phyloP scores from a whole-genome alignment of 2,329 filamentous ascomycete species.

The Zopfia rhizophila region DNA sequence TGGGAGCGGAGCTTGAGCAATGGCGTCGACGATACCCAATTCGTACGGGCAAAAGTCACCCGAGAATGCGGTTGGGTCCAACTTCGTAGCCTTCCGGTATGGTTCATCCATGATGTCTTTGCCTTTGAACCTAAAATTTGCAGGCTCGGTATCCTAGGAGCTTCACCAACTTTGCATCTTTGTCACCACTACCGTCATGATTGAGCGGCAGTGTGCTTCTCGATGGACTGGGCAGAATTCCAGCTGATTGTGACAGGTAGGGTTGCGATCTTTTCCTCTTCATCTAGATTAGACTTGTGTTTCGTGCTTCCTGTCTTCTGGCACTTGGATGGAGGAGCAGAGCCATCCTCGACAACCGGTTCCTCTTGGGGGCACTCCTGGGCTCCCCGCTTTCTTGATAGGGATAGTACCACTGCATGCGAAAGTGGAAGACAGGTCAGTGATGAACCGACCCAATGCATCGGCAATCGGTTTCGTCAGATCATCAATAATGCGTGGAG shows the following conservation, averaged over 20 bases:
- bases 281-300: too few species aligned
- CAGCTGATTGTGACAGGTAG: constrained; percentile 18
- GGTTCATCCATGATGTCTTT: constrained; percentile 62
- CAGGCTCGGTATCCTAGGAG: constrained; percentile 49
- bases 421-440: constrained; percentile 18
- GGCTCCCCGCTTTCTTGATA: too few species aligned
- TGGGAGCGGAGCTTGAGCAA: constrained; percentile 60
- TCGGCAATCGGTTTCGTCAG: constrained; percentile 8
- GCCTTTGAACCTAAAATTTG: constrained; percentile 60
- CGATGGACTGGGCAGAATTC: constrained; percentile 9
- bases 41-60: constrained; percentile 64
- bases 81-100: constrained; percentile 64
- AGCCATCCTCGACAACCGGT: too few species aligned
- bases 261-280: too few species aligned
- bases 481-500: neutral
- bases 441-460: constrained; percentile 16
- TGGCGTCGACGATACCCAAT: constrained; percentile 62
- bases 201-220: constrained; percentile 13
- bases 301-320: too few species aligned
- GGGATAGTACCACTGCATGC: constrained; percentile 16
- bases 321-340: too few species aligned
- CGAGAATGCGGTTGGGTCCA: constrained; percentile 61
- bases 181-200: neutral
- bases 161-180: constrained; percentile 1
- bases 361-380: too few species aligned